Evolutionary conservation across 352 stramenopile genomes (phyloP), one percentile per base, ranked within the genome.

Genomic region (Pythium rhizo-oryzae): DNA sequence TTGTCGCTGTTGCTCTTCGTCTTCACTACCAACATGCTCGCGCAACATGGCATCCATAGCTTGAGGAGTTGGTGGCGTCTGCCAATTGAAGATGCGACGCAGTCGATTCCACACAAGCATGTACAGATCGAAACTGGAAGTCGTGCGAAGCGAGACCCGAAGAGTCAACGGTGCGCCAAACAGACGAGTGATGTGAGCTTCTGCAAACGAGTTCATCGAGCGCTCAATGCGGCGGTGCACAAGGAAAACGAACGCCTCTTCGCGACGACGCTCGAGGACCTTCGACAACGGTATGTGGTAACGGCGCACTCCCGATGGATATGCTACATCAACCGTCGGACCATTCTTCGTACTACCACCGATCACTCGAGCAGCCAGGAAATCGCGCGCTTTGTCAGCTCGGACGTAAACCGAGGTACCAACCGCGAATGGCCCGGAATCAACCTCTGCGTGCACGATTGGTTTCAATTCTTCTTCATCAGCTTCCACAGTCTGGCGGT

Each of bases 1-100:
- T 57, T 75, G 43, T 35, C 55, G 33, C 63, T 65, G 18, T 50
- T 70, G 54, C 0, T 77, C 62, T 58, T 62, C 66, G 21, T 72
- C 50, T 6, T 65, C 65, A 6, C 23, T 47, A 4, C n/a, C 24
- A 0, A 66, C 18, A 25, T 69, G 37, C 28, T 51, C 19, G 1
- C 55, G 67, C 7, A 59, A 50, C 58, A 70, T 81, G 60, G 54
- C 12, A 1, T 69, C 58, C 62, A 62, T 86, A 64, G 2, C 64
- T 69, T 59, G 70, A 61, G 60, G 46, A 0, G 71, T 52, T 1
- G 85, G 85, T 15, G 84, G 81, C 24, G 74, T 59, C 23, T 88
- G 72, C 88, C 88, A 96, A 65, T 96, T 92, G 64, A 96, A 96
- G 59, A 96, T 96, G 8, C 88, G 84, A 6, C 78, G 84, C 9